Evolutionary conservation across 75 land plant genomes (phyloP), one percentile per base, ranked within the genome.

Genomic region (Gnetum montanum): DNA sequence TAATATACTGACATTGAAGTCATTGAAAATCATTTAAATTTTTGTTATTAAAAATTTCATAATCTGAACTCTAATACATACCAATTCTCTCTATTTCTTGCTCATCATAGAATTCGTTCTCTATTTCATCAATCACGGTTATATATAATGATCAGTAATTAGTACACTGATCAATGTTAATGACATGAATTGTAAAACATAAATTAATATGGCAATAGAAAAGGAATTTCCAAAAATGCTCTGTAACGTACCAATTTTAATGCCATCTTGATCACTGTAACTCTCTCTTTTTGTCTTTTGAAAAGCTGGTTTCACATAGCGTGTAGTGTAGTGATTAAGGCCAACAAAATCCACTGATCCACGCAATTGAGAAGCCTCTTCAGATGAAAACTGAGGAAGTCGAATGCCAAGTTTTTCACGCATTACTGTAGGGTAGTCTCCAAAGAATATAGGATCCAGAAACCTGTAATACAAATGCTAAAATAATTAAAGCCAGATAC

Each of bases 351-450:
- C 89, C 26, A 74, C 12, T 11, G 80, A 49, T 48, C 68, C 63
- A 54, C 28, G 50, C 8, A 88, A 30, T 24, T 66, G 40, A 12
- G 64, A 67, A 46, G 65, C 75, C 2, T 88, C 80, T 43, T 71
- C 67, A 10, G 63, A 43, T n/a, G 83, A 46, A 46, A 88, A 88
- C n/a, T 67, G 69, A 13, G 94, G 94, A 56, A 88, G 94, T 6
- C 54, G 49, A 25, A 70, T 75, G 41, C 89, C 88, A 12, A 84
- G 38, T 26, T 31, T 66, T 59, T 88, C 70, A 12, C 70, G 72
- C 94, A 88, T 88, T n/a, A 27, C 34, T 54, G 69, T 59, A 22
- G 94, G 94, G 54, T 88, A 88, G 38, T 84, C 85, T 30, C 94
- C 94, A 75, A 46, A 81, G 62, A 36, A 78, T 40, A 88, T 54